Evolutionary conservation across 1,139 yeast genomes (phyloP), one percentile per base, ranked within the genome.

Genomic region (Yarrowia galli): DNA sequence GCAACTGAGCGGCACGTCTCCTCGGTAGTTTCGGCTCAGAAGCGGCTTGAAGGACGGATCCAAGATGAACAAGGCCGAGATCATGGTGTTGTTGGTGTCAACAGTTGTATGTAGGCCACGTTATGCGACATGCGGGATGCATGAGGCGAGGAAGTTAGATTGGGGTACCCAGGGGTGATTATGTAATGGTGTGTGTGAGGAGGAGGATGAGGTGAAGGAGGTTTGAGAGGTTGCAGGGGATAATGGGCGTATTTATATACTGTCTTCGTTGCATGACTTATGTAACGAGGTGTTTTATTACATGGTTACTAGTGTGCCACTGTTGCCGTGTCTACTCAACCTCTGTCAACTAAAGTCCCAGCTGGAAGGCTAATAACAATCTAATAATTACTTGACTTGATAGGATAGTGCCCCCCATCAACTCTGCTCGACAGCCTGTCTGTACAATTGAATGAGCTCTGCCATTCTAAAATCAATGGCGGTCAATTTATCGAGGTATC

Each of bases 1-100:
- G 6, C 97, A 89, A 53, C 84, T 80, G 69, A 85, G 73, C 16
- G 97, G 95, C 46, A 95, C 86, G 75, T 95, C 99, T 10, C 98
- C 98, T 73, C 92, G 89, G 79, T 95, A 95, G 77, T 92, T 96
- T 70, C 99, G 82, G 18, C 97, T 88, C 60, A 95, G 85, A 67
- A 95, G 82, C 16, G 97, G 89, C 76, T 91, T 91, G 48, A 98
- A 98, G 81, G 91, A 92, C 75, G 86, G 83, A 79, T 95, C 99
- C 72, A 96, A 86, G 74, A 95, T 91, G 76, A 91, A 95, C 68
- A 95, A 85, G 63, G 93, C 92, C 45, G 98, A 92, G 16, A 97
- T 97, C 97, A 93, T 93, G 69, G 69, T 28, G 51, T 6, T 25
- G 42, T 28, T 20, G 22, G 20, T 20, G 35, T 18, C 10, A 8